Evolutionary conservation across 495 filamentous ascomycete genomes (phyloP).

Genomic region (Tuber microsphaerosporum): DNA sequence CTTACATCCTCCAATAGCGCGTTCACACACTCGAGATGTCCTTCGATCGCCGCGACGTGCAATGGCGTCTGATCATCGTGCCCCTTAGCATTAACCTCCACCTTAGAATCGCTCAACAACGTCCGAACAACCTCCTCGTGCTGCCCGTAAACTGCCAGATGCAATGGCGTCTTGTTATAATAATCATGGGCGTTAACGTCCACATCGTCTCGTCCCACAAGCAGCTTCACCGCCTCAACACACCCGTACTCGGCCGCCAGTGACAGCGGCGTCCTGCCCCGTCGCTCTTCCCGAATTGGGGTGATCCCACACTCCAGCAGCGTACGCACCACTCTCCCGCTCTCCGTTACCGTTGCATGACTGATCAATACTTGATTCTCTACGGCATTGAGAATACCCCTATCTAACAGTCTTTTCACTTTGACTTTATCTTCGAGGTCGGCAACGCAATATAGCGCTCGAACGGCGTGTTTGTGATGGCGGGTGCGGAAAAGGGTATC

Average conservation of each 20-base stretch:
- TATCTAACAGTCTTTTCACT: neutral
- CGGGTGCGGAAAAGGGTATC: neutral
- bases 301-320: neutral
- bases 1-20: slow-evolving; percentile 14
- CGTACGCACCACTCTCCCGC: neutral
- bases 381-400: slow-evolving; percentile 3
- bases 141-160: slow-evolving; percentile 17
- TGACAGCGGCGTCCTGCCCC: neutral
- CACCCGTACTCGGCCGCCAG: neutral
- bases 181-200: neutral
- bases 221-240: neutral
- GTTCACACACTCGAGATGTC: slow-evolving; percentile 3
- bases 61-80: slow-evolving; percentile 20
- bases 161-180: slow-evolving; percentile 10
- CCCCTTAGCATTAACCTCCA: slow-evolving; percentile 7
- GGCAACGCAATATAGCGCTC: neutral
- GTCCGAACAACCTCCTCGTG: slow-evolving; percentile 13
- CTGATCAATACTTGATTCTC: neutral
- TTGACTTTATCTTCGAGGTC: slow-evolving; percentile 5
- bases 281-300: neutral
- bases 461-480: neutral
- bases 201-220: slow-evolving; percentile 1
- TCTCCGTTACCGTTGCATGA: slow-evolving; percentile 1
- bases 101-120: slow-evolving; percentile 4
- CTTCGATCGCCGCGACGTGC: slow-evolving; percentile 8